Evolutionary conservation across 2,329 filamentous ascomycete species (phyloP).

Genomic region (Rhynchosporium agropyri): DNA sequence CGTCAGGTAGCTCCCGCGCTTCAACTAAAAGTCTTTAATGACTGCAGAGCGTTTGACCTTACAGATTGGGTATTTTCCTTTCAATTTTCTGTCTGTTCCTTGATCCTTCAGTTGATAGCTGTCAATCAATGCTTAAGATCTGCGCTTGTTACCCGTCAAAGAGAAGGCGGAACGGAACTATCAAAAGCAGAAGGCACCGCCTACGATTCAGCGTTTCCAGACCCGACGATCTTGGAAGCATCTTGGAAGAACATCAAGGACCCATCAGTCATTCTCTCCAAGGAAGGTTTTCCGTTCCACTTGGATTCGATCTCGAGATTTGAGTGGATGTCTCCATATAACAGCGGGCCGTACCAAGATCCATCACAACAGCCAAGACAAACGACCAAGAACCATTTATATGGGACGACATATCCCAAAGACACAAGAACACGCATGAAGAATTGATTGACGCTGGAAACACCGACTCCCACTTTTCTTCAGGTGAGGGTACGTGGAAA

Average conservation of each 20-base stretch:
- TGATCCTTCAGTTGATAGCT: neutral
- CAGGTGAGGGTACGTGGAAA: slow-evolving; percentile 8
- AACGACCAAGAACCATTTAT: slow-evolving; percentile 11
- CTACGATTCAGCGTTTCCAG: neutral
- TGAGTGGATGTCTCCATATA: neutral
- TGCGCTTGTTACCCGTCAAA: slow-evolving; percentile 1
- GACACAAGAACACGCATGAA: neutral
- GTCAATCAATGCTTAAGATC: slow-evolving; percentile 1
- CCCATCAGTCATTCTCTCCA: neutral
- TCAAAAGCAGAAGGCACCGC: neutral
- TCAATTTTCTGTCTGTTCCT: slow-evolving; percentile 6
- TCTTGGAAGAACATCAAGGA: neutral
- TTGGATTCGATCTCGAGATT: neutral
- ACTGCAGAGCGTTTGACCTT: neutral
- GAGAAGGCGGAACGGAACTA: neutral
- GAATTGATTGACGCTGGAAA: neutral
- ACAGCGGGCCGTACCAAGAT: slow-evolving; percentile 12
- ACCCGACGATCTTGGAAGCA: slow-evolving; percentile 12
- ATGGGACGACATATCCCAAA: neutral
- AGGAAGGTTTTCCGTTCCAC: slow-evolving; percentile 13
- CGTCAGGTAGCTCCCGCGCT: neutral
- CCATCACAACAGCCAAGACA: slow-evolving; percentile 10
- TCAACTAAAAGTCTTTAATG: neutral
- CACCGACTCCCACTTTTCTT: slow-evolving; percentile 1
- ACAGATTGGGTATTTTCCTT: neutral